Evolutionary conservation across 495 filamentous ascomycete genomes (phyloP).

Genomic region (Penicillium roqueforti): DNA sequence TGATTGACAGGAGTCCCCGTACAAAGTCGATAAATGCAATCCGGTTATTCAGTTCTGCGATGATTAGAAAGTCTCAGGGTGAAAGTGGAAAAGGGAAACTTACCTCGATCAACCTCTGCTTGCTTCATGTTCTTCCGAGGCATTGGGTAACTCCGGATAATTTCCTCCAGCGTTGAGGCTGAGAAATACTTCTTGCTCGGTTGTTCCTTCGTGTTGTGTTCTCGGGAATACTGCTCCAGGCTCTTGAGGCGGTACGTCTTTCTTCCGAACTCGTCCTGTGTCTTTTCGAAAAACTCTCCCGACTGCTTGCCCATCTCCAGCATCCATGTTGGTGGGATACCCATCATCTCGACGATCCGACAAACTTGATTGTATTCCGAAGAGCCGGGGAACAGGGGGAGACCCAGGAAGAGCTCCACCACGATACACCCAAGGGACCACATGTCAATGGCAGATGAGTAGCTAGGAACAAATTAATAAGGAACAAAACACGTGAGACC

Average conservation of each 20-base stretch:
- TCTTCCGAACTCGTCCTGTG: constrained; percentile 84
- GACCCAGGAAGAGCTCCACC: constrained; percentile 92
- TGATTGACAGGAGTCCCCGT: constrained; percentile 89
- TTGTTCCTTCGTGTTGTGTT: constrained; percentile 94
- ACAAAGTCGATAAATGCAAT: constrained; percentile 99
- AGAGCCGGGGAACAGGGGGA: constrained; percentile 94
- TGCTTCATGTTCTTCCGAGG: constrained; percentile 99
- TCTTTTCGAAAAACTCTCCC: constrained; percentile 96
- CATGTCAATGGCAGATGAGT: constrained; percentile 99
- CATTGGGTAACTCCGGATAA: constrained; percentile 96
- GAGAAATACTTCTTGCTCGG: constrained; percentile 99
- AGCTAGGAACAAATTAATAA: constrained; percentile 43
- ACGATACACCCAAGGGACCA: constrained; percentile 99
- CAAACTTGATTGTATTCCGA: constrained; percentile 99
- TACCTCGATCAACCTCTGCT: constrained; percentile 92
- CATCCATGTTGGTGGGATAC: constrained; percentile 97
- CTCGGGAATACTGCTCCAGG: constrained; percentile 94
- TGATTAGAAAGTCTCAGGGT: constrained; percentile 14
- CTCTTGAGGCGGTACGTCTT: constrained; percentile 89
- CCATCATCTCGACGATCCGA: constrained; percentile 97
- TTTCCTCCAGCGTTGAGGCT: constrained; percentile 88
- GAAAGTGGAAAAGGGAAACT: constrained; percentile 16
- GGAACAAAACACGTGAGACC: background rate
- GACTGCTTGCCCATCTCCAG: constrained; percentile 98
- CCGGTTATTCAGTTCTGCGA: constrained; percentile 91